These are phyloP conservation scores for Cladosporium velox DNA, from an alignment of 2,329 filamentous ascomycete genomes.

Conservation along the genomic window DNA sequence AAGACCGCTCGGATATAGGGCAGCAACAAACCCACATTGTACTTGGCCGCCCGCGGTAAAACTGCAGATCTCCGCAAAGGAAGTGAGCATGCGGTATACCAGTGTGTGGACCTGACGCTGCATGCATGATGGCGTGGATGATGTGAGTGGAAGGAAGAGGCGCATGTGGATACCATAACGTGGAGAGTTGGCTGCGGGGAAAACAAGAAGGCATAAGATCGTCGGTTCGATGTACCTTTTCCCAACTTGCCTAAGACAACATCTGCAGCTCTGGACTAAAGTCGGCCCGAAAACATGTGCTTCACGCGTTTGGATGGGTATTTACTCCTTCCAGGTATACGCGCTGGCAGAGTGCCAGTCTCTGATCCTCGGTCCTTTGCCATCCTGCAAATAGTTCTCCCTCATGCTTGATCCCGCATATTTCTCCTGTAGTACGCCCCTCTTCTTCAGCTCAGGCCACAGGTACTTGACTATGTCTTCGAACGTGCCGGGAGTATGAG, in stretches of 20 bases:
- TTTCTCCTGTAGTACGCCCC: conserved; percentile 39
- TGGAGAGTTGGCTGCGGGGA: conserved; percentile 17
- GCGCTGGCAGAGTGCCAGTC: conserved; percentile 31
- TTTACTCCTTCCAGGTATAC: conserved; percentile 22
- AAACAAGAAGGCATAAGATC: conserved; percentile 18
- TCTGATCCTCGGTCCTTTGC: conserved; percentile 29
- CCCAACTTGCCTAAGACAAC: not conserved
- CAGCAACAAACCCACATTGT: not conserved
- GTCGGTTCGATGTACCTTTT: conserved; percentile 1
- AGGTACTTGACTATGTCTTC: conserved; percentile 42
- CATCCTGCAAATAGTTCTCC: conserved; percentile 35
- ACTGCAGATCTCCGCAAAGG: not conserved
- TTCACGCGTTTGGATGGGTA: not conserved
- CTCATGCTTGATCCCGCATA: conserved; percentile 32
- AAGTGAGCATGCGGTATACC: conserved; percentile 12
- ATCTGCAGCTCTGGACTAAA: conserved; percentile 5
- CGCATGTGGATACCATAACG: conserved; percentile 10
- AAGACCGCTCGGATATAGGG: conserved; percentile 9
- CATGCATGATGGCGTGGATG: not conserved
- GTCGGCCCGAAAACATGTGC: conserved; percentile 6
- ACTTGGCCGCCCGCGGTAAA: conserved; percentile 3
- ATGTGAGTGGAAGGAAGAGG: not conserved
- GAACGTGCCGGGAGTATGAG: conserved; percentile 46
- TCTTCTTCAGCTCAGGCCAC: conserved; percentile 40
- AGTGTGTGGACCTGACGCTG: not conserved